Evolutionary conservation across 495 filamentous ascomycete genomes (phyloP).

Genomic region (Chaetomium cochliodes): DNA sequence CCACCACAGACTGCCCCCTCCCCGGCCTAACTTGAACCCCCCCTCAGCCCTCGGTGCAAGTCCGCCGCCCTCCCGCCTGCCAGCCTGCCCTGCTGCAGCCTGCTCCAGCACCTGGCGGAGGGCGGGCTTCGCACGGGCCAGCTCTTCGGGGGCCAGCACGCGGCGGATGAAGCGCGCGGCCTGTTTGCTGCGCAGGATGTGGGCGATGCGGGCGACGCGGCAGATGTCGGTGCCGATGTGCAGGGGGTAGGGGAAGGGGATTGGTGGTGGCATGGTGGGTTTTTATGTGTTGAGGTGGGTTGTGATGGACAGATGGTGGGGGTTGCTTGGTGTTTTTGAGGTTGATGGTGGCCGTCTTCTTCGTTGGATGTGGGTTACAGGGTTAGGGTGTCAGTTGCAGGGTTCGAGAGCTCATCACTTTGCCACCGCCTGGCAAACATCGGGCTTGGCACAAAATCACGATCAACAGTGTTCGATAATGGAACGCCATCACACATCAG

Average conservation of each 20-base stretch:
- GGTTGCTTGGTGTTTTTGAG: background rate
- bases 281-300: background rate
- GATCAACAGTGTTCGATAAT: too few species aligned
- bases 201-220: slow-evolving; percentile 46
- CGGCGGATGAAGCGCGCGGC: slow-evolving; percentile 41
- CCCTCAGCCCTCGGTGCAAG: too few species aligned
- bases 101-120: slow-evolving; percentile 3
- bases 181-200: slow-evolving; percentile 17
- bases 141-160: slow-evolving; percentile 44
- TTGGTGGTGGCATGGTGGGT: background rate
- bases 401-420: too few species aligned
- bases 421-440: too few species aligned
- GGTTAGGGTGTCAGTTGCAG: too few species aligned
- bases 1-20: background rate
- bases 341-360: background rate
- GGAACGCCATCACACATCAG: too few species aligned
- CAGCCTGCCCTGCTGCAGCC: background rate
- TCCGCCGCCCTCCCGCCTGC: too few species aligned
- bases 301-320: background rate
- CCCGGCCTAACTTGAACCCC: background rate
- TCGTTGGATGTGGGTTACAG: too few species aligned
- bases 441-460: too few species aligned
- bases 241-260: slow-evolving; percentile 49
- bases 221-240: slow-evolving; percentile 60
- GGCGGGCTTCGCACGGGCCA: slow-evolving; percentile 10